Conservation (phyloP, 176 grass and related monocot genomes). For the Lolium multiflorum region DNA sequence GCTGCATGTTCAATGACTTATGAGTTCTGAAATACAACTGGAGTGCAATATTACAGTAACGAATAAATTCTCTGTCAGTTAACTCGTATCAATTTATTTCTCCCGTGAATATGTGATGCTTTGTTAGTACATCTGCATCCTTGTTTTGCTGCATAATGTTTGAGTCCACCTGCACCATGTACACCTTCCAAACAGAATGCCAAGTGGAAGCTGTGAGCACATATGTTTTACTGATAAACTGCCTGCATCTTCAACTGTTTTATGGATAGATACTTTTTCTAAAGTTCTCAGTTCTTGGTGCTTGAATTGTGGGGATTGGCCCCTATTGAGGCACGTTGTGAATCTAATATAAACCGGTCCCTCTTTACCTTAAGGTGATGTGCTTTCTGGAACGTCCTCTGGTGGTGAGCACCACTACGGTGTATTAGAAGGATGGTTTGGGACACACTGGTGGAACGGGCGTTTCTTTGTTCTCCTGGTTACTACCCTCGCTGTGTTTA, state of each 20-base stretch:
- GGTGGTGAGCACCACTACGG: slow-evolving; percentile 79
- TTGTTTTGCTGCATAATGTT: background rate
- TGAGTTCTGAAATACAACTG: background rate
- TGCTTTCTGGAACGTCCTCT: slow-evolving; percentile 86
- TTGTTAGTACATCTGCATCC: background rate
- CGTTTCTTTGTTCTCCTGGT: slow-evolving; percentile 80
- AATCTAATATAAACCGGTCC: background rate
- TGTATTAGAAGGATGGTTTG: slow-evolving; percentile 96
- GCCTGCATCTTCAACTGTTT: background rate
- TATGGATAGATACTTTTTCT: background rate
- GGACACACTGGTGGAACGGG: slow-evolving; percentile 85
- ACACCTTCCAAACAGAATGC: background rate
- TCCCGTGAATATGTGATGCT: background rate
- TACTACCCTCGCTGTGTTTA: slow-evolving; percentile 67
- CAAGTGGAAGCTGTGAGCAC: background rate
- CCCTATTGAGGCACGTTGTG: background rate
- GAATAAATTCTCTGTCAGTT: background rate
- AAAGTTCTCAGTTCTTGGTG: background rate
- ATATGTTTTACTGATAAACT: background rate
- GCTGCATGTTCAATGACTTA: background rate
- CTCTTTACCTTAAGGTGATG: slow-evolving; percentile 64
- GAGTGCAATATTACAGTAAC: background rate
- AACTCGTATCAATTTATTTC: background rate
- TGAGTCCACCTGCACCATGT: background rate
- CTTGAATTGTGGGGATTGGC: background rate